Conservation (phyloP, 495 filamentous ascomycete genomes). For the Penicillium pulvis region DNA sequence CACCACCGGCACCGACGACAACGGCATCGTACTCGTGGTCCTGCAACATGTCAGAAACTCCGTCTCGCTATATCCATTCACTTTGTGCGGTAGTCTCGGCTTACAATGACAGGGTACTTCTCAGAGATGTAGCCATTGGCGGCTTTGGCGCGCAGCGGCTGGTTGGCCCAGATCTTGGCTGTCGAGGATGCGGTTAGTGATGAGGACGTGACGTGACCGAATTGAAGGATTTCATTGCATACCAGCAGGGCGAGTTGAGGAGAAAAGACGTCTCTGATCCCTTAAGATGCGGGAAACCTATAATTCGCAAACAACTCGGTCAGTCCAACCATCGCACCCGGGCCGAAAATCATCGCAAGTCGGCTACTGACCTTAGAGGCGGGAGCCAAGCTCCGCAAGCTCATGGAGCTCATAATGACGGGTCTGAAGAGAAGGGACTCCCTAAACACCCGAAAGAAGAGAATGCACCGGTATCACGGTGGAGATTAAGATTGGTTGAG, state of each 20-base stretch:
- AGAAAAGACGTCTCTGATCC: slow-evolving; percentile 73
- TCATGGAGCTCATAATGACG: slow-evolving; percentile 58
- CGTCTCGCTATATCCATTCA: slow-evolving; percentile 1
- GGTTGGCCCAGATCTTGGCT: slow-evolving; percentile 81
- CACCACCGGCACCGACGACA: slow-evolving; percentile 92
- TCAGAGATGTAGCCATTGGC: slow-evolving; percentile 77
- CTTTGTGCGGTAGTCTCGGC: slow-evolving; percentile 32
- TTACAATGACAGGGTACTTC: slow-evolving; percentile 91
- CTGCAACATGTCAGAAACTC: slow-evolving; percentile 43
- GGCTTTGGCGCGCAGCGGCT: slow-evolving; percentile 88
- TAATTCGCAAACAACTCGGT: slow-evolving; percentile 17
- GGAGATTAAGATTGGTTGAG: slow-evolving; percentile 23
- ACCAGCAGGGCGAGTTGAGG: slow-evolving; percentile 81
- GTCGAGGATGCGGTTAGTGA: slow-evolving; percentile 32
- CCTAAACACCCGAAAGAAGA: slow-evolving; percentile 32
- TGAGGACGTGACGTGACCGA: slow-evolving; percentile 9
- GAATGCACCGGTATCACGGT: slow-evolving; percentile 26
- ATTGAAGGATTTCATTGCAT: slow-evolving; percentile 38
- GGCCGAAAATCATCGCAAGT: slow-evolving; percentile 29
- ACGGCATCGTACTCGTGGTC: slow-evolving; percentile 85
- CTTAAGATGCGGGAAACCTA: slow-evolving; percentile 51
- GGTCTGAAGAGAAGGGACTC: slow-evolving; percentile 34
- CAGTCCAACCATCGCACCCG: slow-evolving; percentile 25
- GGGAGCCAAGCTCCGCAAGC: slow-evolving; percentile 61
- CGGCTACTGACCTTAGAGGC: slow-evolving; percentile 52